Percentiles rank a stretch among this genome's conserved stretches.
phyloP scores from a whole-genome alignment of 2,329 filamentous ascomycete species.

The Dactylonectria macrodidyma region DNA sequence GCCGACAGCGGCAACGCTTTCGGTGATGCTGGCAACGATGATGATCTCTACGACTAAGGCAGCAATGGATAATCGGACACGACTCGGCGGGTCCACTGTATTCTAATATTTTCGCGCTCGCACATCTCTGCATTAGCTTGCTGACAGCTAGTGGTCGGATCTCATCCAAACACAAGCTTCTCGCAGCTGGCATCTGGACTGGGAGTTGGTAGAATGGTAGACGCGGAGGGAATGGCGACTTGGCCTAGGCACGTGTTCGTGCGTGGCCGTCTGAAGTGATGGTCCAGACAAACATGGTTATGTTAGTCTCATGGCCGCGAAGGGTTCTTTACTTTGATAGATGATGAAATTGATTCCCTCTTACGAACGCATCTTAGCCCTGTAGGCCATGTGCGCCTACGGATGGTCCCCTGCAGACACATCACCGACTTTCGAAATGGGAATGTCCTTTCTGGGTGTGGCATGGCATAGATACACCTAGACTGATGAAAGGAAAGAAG shows the following conservation, averaged over 20 bases:
- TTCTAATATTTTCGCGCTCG: conserved; percentile 61
- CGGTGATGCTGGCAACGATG: conserved; percentile 91
- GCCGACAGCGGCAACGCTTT: conserved; percentile 75
- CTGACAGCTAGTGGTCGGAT: conserved; percentile 35
- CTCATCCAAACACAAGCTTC: conserved; percentile 45
- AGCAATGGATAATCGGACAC: conserved; percentile 40
- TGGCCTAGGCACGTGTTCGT: conserved; percentile 27
- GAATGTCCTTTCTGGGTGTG: background rate
- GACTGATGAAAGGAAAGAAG: conserved; percentile 8
- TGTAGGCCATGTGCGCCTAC: background rate
- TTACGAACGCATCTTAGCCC: conserved; percentile 24
- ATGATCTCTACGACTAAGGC: conserved; percentile 94
- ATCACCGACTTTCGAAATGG: background rate
- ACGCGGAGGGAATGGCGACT: conserved; percentile 41
- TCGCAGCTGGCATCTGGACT: conserved; percentile 48
- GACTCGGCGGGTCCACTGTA: conserved; percentile 56
- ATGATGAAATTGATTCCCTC: conserved; percentile 52
- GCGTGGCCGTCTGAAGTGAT: conserved; percentile 21
- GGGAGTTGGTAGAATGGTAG: conserved; percentile 56
- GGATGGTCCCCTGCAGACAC: no score
- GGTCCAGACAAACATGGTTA: conserved; percentile 29
- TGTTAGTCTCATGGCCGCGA: conserved; percentile 31
- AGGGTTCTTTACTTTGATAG: conserved; percentile 48
- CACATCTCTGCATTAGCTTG: conserved; percentile 53
- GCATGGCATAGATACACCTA: background rate